Evolutionary conservation across 208 protist genomes (phyloP), one percentile per base, ranked within the genome.

Genomic region (Spongospora subterranea): DNA sequence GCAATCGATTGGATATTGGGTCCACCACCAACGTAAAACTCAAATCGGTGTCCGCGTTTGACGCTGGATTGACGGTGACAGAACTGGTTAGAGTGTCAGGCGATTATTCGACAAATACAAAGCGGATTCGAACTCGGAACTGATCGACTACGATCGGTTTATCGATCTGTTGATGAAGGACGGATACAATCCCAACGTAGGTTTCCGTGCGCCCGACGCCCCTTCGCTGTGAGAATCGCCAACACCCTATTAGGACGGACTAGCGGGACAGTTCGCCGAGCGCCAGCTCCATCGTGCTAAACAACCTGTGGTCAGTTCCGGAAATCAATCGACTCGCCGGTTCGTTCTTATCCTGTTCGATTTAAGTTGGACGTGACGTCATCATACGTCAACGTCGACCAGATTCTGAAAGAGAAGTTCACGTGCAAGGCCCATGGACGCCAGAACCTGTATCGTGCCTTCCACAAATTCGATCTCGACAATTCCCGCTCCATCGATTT

Each of bases 81-180:
- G 6, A 40, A 20, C 35, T 82, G 17, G 6, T 40, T 43, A 82
- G 71, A 82, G 71, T n/a, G 35, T 82, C 13, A 35, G 11, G 17
- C 71, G 71, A 17, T 43, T 82, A n/a, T 82, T 82, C 71, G 40
- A 82, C 71, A 82, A 82, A n/a, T 82, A 45, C 71, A 82, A 82
- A 82, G 11, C 6, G 17, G 17, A 82, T 43, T n/a, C 71, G 6
- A n/a, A 35, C 71, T 45, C 35, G 17, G 40, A 82, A 20, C 17
- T 43, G 6, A 82, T 82, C 71, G 71, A 82, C n/a, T 82, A 82
- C 71, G 71, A 82, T 43, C 71, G 71, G n/a, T 82, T 82, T n/a
- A 82, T 82, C 13, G 40, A 82, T 43, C 6, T 43, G 17, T 43
- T 82, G 35, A 43, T 43, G 35, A 6, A 35, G 6, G 17, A 82